Percentiles rank a stretch among this genome's conserved stretches.
Evolutionary conservation across 148 eudicot genomes (phyloP).

Genomic region (Hydrangea macrophylla): DNA sequence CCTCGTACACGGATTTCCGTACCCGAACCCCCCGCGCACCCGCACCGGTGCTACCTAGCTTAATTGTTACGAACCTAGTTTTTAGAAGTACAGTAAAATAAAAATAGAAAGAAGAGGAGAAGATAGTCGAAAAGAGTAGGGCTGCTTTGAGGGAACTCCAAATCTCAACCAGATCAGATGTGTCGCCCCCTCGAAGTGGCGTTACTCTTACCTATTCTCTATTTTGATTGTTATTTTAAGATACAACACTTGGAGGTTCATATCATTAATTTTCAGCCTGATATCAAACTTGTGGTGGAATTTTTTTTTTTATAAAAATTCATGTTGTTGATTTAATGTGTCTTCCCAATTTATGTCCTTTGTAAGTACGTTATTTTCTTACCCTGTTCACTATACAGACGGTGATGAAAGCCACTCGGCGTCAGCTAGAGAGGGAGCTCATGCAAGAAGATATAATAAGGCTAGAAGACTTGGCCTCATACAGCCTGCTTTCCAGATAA

Average conservation of each 20-base stretch:
- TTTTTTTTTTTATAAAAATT: neutral
- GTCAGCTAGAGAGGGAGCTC: slow-evolving; percentile 85
- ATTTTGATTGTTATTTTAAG: neutral
- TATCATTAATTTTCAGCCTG: neutral
- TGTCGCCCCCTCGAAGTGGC: no score
- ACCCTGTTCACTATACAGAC: slow-evolving; percentile 35
- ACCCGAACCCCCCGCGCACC: no score
- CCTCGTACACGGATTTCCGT: no score
- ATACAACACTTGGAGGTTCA: neutral
- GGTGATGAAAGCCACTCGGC: slow-evolving; percentile 96
- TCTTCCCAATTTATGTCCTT: neutral
- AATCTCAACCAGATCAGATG: no score
- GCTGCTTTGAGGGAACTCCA: no score
- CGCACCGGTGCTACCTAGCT: no score
- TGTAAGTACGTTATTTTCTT: neutral
- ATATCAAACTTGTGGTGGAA: neutral
- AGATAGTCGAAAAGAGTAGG: no score
- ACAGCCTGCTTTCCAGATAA: slow-evolving; percentile 62
- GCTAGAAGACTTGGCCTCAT: slow-evolving; percentile 88
- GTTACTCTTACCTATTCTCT: no score
- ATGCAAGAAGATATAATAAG: slow-evolving; percentile 64
- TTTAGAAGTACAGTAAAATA: no score
- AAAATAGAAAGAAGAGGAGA: no score
- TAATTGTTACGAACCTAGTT: no score
- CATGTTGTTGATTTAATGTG: neutral